These are phyloP conservation scores for Phytophthora nicotianae DNA, from an alignment of 352 stramenopile genomes.

Conservation along the genomic window DNA sequence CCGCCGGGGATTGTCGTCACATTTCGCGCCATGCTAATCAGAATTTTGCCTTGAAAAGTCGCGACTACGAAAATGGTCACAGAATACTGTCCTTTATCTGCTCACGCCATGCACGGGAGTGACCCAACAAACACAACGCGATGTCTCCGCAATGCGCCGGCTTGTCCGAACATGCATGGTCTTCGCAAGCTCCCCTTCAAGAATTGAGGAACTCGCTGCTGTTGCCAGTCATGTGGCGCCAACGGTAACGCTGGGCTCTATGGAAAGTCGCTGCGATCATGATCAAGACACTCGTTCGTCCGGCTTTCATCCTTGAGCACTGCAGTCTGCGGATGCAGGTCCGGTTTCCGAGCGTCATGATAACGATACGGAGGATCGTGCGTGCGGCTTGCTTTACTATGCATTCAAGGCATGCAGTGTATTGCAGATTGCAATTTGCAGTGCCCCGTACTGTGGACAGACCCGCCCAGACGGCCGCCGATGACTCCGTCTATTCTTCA, in stretches of 20 bases:
- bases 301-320: slow-evolving; percentile 11
- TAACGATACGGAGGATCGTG: slow-evolving; percentile 29
- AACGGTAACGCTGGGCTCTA: background rate
- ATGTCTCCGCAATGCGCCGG: slow-evolving; percentile 19
- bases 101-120: slow-evolving; percentile 3
- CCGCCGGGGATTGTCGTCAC: slow-evolving; percentile 5
- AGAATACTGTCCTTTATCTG: slow-evolving; percentile 9
- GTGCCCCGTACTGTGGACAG: slow-evolving; percentile 17
- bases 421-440: background rate
- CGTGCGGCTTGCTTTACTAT: background rate
- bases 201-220: background rate
- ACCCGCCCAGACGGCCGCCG: slow-evolving; percentile 3
- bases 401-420: background rate
- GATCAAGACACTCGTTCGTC: slow-evolving; percentile 6
- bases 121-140: slow-evolving; percentile 13
- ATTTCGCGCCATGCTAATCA: slow-evolving; percentile 24
- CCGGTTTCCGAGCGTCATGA: slow-evolving; percentile 13
- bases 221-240: slow-evolving; percentile 1
- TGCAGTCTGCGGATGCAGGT: slow-evolving; percentile 10
- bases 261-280: background rate
- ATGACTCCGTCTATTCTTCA: slow-evolving; percentile 10
- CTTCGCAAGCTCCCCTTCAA: slow-evolving; percentile 2
- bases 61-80: slow-evolving; percentile 30
- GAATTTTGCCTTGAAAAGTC: slow-evolving; percentile 25
- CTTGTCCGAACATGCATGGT: background rate